These are phyloP conservation scores for Pythium folliculosum DNA, from an alignment of 352 stramenopile genomes.

Conservation along the genomic window DNA sequence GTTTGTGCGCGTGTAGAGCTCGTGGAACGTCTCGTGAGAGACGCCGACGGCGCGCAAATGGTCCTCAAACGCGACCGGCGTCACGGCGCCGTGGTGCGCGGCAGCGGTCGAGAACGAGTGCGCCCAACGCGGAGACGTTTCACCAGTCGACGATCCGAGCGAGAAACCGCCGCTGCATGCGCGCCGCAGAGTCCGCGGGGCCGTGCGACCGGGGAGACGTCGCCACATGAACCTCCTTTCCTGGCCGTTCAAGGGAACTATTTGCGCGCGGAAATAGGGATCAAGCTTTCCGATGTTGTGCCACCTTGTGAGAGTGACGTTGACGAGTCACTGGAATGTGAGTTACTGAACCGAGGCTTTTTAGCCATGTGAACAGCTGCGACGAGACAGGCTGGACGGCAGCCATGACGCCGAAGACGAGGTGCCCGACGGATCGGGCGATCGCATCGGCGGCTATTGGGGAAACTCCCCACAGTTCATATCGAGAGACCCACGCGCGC, in stretches of 20 bases:
- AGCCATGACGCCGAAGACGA: constrained; percentile 12
- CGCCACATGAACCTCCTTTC: neutral
- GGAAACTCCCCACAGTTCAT: too few species aligned
- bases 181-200: too few species aligned
- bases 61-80: neutral
- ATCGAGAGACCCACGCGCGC: too few species aligned
- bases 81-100: constrained; percentile 1
- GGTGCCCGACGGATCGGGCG: neutral
- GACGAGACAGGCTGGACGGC: constrained; percentile 5
- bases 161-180: neutral
- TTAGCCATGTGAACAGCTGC: constrained; percentile 21
- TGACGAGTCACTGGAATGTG: neutral
- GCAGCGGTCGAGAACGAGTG: neutral
- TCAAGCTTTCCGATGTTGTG: constrained; percentile 4
- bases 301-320: constrained; percentile 8
- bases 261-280: neutral
- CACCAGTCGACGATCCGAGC: neutral
- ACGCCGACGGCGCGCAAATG: constrained; percentile 5
- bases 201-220: neutral
- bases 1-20: constrained; percentile 2
- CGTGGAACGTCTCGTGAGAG: neutral
- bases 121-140: neutral
- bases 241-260: neutral
- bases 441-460: too few species aligned
- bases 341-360: constrained; percentile 2